Evolutionary conservation across 805 yeast species (phyloP).

Genomic region (Wickerhamiella kazuoi): DNA sequence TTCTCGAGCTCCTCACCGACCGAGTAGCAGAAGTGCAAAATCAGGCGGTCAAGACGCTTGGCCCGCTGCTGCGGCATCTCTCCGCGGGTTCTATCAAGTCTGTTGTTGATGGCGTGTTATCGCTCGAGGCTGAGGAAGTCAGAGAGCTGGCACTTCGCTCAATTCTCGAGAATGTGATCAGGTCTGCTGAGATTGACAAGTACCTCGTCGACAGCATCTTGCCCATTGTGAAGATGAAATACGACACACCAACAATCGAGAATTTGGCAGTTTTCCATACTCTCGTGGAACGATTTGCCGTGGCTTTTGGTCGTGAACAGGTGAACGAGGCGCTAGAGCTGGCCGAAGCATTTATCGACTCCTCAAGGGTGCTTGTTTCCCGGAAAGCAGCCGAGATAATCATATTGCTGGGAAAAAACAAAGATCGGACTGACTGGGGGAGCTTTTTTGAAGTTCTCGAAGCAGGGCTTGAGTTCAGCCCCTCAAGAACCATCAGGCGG

Average conservation of each 20-base stretch:
- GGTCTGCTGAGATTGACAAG: slow-evolving; percentile 12
- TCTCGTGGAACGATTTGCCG: slow-evolving; percentile 33
- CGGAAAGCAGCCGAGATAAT: slow-evolving; percentile 34
- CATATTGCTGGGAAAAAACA: slow-evolving; percentile 25
- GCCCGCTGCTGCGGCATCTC: slow-evolving; percentile 19
- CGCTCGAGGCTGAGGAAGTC: slow-evolving; percentile 3
- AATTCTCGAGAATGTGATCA: slow-evolving; percentile 14
- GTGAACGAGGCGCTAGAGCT: slow-evolving; percentile 15
- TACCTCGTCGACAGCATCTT: slow-evolving; percentile 14
- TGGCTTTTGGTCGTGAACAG: slow-evolving; percentile 24
- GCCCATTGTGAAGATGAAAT: slow-evolving; percentile 8
- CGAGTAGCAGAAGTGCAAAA: slow-evolving; percentile 36
- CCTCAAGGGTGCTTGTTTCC: slow-evolving; percentile 29
- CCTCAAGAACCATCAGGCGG: background rate
- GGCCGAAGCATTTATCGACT: slow-evolving; percentile 25
- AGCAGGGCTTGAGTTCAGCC: slow-evolving; percentile 2
- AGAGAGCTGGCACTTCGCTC: slow-evolving; percentile 20
- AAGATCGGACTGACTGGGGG: slow-evolving; percentile 17
- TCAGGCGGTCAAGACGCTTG: slow-evolving; percentile 47
- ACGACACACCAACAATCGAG: slow-evolving; percentile 27
- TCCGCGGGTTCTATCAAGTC: slow-evolving; percentile 14
- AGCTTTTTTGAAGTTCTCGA: slow-evolving; percentile 8
- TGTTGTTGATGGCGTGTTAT: slow-evolving; percentile 17
- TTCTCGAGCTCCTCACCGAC: slow-evolving; percentile 2
- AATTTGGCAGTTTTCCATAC: slow-evolving; percentile 44